Percentiles rank a stretch among this genome's conserved stretches.
phyloP scores from a whole-genome alignment of 1,284 basidiomycete species.

The Chondrostereum purpureum region DNA sequence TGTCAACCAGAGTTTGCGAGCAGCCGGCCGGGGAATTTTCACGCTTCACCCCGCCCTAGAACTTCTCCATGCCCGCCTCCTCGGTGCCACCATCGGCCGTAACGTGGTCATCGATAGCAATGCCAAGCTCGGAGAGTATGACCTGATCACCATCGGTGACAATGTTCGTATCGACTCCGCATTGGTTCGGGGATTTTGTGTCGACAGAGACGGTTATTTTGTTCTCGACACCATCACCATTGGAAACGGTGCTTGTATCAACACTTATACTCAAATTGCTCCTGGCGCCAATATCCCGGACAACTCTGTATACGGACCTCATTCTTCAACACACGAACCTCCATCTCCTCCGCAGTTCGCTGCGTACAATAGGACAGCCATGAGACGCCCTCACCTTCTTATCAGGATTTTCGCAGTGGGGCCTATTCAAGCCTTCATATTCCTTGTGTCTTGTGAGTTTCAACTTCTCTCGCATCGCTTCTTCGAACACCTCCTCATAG shows the following conservation, averaged over 20 bases:
- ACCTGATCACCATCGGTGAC: slow-evolving; percentile 35
- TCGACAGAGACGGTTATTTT: slow-evolving; percentile 38
- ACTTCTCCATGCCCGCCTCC: slow-evolving; percentile 35
- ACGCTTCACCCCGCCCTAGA: slow-evolving; percentile 30
- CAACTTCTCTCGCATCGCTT: neutral
- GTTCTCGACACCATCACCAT: slow-evolving; percentile 32
- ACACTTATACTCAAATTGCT: slow-evolving; percentile 36
- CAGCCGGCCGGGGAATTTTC: slow-evolving; percentile 36
- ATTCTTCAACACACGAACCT: slow-evolving; percentile 33
- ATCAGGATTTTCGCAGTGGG: slow-evolving; percentile 30
- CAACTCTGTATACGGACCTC: slow-evolving; percentile 35
- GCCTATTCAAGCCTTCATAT: slow-evolving; percentile 30
- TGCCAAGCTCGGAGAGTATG: slow-evolving; percentile 34
- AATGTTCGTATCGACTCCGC: slow-evolving; percentile 35
- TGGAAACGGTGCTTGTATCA: slow-evolving; percentile 32
- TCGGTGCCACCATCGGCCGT: slow-evolving; percentile 36
- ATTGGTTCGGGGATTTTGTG: slow-evolving; percentile 37
- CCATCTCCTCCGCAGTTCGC: slow-evolving; percentile 30
- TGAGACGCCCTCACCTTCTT: slow-evolving; percentile 23
- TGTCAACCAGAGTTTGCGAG: slow-evolving; percentile 30
- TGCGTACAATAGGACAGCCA: slow-evolving; percentile 30
- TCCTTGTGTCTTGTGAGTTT: slow-evolving; percentile 12
- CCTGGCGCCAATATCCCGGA: slow-evolving; percentile 32
- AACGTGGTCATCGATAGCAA: slow-evolving; percentile 32
- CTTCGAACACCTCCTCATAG: slow-evolving; percentile 24